Percentiles rank a stretch among this genome's conserved stretches.
Evolutionary conservation across 2,329 filamentous ascomycete genomes (phyloP).

Genomic region (Ceratocystis lukuohia): DNA sequence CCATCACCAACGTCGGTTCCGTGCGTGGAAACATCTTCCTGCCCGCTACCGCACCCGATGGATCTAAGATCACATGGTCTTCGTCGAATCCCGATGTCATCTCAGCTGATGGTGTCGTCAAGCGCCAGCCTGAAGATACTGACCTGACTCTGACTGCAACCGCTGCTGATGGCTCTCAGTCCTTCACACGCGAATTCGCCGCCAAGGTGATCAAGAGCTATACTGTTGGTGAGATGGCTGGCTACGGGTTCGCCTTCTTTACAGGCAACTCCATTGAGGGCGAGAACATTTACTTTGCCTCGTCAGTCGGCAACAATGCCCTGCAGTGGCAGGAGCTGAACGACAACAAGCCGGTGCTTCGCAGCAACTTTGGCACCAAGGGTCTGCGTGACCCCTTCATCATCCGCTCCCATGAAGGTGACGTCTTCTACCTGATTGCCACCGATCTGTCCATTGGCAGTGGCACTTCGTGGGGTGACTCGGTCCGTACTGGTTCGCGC

Average conservation of each 20-base stretch:
- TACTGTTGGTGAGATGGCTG: constrained; percentile 28
- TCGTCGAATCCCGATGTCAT: constrained; percentile 28
- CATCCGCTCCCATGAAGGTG: constrained; percentile 37
- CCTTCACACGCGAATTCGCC: constrained; percentile 24
- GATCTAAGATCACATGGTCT: constrained; percentile 27
- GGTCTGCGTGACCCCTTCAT: constrained; percentile 41
- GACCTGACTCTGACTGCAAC: constrained; percentile 28
- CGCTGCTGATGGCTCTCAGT: constrained; percentile 23
- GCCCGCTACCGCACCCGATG: constrained; percentile 24
- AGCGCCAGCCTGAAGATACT: constrained; percentile 23
- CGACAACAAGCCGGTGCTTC: constrained; percentile 33
- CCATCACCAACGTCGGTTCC: constrained; percentile 27
- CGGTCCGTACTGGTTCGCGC: constrained; percentile 34
- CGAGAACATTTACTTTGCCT: constrained; percentile 40
- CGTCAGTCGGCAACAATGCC: constrained; percentile 40
- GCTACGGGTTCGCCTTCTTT: constrained; percentile 41
- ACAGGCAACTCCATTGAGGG: constrained; percentile 32
- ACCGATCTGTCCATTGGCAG: constrained; percentile 42
- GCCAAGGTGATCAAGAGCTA: constrained; percentile 28
- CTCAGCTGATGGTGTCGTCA: constrained; percentile 27
- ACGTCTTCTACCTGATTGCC: constrained; percentile 39
- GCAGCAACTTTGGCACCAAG: constrained; percentile 34
- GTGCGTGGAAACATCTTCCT: constrained; percentile 30
- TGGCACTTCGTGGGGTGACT: constrained; percentile 38
- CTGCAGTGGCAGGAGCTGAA: constrained; percentile 39